Evolutionary conservation across 2,329 filamentous ascomycete genomes (phyloP), one percentile per base, ranked within the genome.

Genomic region (Dactylonectria macrodidyma): DNA sequence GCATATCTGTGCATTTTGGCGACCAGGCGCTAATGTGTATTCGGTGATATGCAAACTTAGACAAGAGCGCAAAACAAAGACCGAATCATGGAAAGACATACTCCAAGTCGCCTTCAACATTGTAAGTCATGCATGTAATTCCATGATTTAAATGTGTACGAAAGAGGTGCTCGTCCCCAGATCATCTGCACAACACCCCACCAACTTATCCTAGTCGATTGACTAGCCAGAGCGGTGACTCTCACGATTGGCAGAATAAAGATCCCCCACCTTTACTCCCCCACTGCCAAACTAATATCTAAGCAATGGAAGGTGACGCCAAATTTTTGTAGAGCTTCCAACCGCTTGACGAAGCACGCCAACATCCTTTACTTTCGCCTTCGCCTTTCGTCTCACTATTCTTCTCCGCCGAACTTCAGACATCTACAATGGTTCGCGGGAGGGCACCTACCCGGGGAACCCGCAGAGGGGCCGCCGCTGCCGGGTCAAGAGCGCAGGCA

Each of bases 1-100:
- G 89, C 69, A 85, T 97, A 10, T 82, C 87, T 16, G 80, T 83
- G 59, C 82, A 89, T 12, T 98, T 98, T 84, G 95, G 95, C 2
- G 91, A 95, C 62, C 89, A 95, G 75, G 91, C 94, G 4, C 79
- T 95, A 64, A 88, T 97, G 82, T 97, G 95, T 81, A 81, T 97
- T 55, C 84, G 85, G 71, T 91, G 73, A 82, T 47, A 16, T 26
- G 34, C 22, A 54, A 16, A 34, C n/a, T 34, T 36, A 12, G 12
- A n/a, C 3, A 12, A 5, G 19, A 22, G 10, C 10, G 26, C 47
- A 52, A n/a, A 34, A 19, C 19, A 22, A 22, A 16, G 44, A 22
- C 16, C 9, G 8, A 34, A 11, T n/a, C 1, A n/a, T 34, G 14
- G 7, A 34, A 30, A n/a, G 33, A 9, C 26, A 5, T 30, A 30